Base-by-base conservation (phyloP, 1,284 basidiomycete genomes). In the Trichosporon sp. region DNA sequence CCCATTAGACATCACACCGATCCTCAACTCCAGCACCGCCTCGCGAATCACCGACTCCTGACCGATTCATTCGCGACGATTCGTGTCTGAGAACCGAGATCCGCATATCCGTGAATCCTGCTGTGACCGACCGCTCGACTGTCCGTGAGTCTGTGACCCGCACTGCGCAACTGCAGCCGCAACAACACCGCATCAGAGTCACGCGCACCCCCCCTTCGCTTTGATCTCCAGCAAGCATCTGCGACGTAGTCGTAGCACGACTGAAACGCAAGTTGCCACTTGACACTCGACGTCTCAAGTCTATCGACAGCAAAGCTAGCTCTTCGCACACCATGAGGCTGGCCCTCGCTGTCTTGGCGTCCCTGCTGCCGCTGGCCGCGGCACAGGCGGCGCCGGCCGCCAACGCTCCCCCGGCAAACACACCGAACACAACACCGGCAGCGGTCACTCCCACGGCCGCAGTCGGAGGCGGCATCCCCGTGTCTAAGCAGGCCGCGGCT, bases 401-500 rank as follows among this genome's bases (percentile, higher is more conserved):
- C 2, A 40, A n/a, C 56, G 40, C n/a, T 2, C 35, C 26, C 2
- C 54, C 61, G 6, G 61, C 40, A 7, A 54, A 32, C 43, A 19
- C 61, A 19, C 61, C 43, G 11, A 43, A 43, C 40, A 11, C 40
- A 43, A 40, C 26, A 74, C 63, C 78, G 26, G 26, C 26, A 77
- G 65, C 76, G 40, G 71, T 72, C 35, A 70, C 74, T 5, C 54
- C 75, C 2, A 59, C 68, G 26, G 14, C 68, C 26, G 32, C 43
- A 38, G 63, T 51, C 19, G 19, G 48, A 5, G 48, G 40, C 40
- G 48, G 40, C 40, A n/a, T n/a, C 19, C 48, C 48, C 8, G 48
- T 19, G 40, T 12, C 11, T 12, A 43, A 43, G 10, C 40, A 43
- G 40, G 40, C 40, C 48, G 48, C 48, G 6, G 43, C 63, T 19